Percentiles rank a stretch among this genome's conserved stretches.
phyloP scores from a whole-genome alignment of 257 asterid genomes.

The Solanum pennellii region DNA sequence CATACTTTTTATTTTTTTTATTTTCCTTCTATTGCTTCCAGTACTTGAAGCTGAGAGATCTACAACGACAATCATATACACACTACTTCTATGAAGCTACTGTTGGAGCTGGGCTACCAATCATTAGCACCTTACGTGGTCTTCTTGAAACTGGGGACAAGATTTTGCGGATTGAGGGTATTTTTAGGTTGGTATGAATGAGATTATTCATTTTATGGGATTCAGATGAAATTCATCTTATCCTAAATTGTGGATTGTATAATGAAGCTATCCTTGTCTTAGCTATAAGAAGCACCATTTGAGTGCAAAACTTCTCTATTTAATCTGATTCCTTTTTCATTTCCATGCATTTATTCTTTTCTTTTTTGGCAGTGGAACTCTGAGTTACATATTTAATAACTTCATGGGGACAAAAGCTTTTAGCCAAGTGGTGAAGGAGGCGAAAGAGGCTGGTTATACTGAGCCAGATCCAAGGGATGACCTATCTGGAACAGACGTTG shows the following conservation, averaged over 20 bases:
- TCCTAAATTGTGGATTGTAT: background rate
- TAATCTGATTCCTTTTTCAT: background rate
- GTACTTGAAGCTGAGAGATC: slow-evolving; percentile 88
- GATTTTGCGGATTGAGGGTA: slow-evolving; percentile 80
- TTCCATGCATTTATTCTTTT: background rate
- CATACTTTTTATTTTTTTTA: background rate
- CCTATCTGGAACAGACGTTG: slow-evolving; percentile 94
- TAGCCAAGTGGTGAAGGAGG: slow-evolving; percentile 93
- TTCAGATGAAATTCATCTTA: background rate
- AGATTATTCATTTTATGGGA: background rate
- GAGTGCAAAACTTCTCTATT: background rate
- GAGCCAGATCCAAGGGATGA: slow-evolving; percentile 99
- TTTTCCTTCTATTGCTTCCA: slow-evolving; percentile 15
- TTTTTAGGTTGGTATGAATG: slow-evolving; percentile 57
- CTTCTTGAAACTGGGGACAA: slow-evolving; percentile 97
- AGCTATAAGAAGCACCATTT: background rate
- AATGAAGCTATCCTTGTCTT: background rate
- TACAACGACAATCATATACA: slow-evolving; percentile 82
- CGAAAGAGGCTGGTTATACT: slow-evolving; percentile 90
- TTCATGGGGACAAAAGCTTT: slow-evolving; percentile 53
- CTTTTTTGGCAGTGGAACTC: slow-evolving; percentile 69
- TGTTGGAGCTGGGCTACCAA: slow-evolving; percentile 98
- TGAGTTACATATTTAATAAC: slow-evolving; percentile 95
- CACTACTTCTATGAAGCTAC: slow-evolving; percentile 98
- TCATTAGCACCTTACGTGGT: slow-evolving; percentile 84